These are phyloP conservation scores for Omphalotus guepiniiformis DNA, from an alignment of 768 basidiomycete genomes.

Conservation along the genomic window DNA sequence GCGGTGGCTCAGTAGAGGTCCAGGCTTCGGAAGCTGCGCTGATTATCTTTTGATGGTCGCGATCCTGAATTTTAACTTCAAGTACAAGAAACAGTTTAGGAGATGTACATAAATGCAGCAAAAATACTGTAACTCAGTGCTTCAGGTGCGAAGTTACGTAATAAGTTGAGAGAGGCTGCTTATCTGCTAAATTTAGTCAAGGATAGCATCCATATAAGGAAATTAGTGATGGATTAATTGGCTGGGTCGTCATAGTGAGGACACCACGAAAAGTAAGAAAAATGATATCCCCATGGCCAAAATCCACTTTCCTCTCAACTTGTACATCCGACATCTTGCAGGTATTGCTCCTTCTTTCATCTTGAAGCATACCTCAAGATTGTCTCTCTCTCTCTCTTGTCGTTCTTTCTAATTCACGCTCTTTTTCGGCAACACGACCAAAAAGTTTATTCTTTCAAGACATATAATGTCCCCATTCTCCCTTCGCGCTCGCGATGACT, in stretches of 20 bases:
- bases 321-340: not conserved
- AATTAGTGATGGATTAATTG: too few relatives aligned
- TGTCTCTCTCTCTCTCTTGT: not conserved
- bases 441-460: too few relatives aligned
- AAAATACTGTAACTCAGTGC: too few relatives aligned
- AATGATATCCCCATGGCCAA: not conserved
- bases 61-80: not conserved
- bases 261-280: not conserved
- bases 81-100: not conserved
- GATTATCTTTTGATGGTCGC: slow-evolving; percentile 21
- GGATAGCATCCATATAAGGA: too few relatives aligned
- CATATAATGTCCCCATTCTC: not conserved
- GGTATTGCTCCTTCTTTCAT: not conserved
- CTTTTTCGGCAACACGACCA: too few relatives aligned
- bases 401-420: not conserved
- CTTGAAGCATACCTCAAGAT: not conserved
- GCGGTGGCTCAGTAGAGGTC: slow-evolving; percentile 28
- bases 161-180: not conserved
- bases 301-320: not conserved
- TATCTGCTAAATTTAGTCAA: too few relatives aligned
- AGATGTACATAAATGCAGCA: too few relatives aligned
- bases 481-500: not conserved
- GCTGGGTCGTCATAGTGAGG: slow-evolving; percentile 2
- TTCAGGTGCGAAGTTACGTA: too few relatives aligned
- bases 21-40: slow-evolving; percentile 35